phyloP scores from a whole-genome alignment of 2,329 filamentous ascomycete genomes.

The Claviceps sp. region DNA sequence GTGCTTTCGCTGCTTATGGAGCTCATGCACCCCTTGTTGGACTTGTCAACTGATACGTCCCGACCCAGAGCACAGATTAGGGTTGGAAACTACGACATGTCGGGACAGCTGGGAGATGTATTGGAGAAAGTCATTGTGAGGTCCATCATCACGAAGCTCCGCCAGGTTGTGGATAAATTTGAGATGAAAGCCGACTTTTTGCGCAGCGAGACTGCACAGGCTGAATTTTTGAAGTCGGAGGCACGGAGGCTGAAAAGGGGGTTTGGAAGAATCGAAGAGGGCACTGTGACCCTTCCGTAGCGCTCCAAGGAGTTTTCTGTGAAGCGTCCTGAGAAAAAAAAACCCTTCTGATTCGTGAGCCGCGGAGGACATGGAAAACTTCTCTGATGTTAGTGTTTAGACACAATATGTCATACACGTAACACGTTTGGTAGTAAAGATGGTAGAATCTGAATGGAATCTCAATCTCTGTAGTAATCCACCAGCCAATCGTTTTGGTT shows the following conservation, averaged over 20 bases:
- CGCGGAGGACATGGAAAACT: too few species aligned
- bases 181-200: background rate
- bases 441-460: too few species aligned
- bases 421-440: too few species aligned
- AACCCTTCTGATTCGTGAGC: too few species aligned
- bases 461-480: too few species aligned
- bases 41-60: background rate
- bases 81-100: background rate
- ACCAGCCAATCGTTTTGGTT: too few species aligned
- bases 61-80: background rate
- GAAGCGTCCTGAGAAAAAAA: too few species aligned
- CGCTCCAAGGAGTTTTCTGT: background rate
- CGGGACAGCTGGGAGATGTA: background rate
- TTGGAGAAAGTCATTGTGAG: background rate
- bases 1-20: background rate
- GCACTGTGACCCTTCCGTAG: background rate
- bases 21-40: background rate
- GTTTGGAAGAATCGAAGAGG: background rate
- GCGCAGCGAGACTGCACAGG: background rate
- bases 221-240: background rate
- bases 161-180: background rate
- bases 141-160: background rate
- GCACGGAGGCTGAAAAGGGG: background rate
- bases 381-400: too few species aligned
- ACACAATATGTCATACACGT: too few species aligned